Percentiles rank a stretch among this genome's conserved stretches.
Evolutionary conservation across 179 eudicot genomes (phyloP).

Genomic region (Vitellaria paradoxa): DNA sequence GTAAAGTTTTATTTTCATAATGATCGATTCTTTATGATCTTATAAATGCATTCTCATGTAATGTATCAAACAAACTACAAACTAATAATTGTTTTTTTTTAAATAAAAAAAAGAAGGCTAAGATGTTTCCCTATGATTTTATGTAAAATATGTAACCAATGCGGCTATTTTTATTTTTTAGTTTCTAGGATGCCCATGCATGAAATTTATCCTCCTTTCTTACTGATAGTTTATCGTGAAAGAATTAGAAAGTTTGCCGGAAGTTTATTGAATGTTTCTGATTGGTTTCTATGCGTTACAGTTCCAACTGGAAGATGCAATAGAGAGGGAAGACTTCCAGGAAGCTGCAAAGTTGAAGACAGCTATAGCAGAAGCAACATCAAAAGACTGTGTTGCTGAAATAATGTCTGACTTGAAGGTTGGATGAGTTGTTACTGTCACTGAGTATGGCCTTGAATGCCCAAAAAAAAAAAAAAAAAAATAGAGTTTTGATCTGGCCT

Average conservation of each 20-base stretch:
- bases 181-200: neutral
- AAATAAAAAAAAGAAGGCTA: neutral
- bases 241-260: neutral
- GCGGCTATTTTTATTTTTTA: neutral
- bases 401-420: slow-evolving; percentile 85
- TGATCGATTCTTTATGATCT: neutral
- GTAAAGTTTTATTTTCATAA: neutral
- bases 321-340: slow-evolving; percentile 85
- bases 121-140: neutral
- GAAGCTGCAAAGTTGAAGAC: slow-evolving; percentile 87
- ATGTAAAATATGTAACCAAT: neutral
- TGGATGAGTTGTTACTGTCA: slow-evolving; percentile 7
- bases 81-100: neutral
- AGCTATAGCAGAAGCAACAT: slow-evolving; percentile 72
- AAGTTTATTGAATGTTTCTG: neutral
- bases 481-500: slow-evolving; percentile 9
- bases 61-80: neutral
- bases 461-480: neutral
- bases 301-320: slow-evolving; percentile 94
- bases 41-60: neutral
- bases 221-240: neutral
- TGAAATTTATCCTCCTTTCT: neutral
- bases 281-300: slow-evolving; percentile 26
- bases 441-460: neutral
- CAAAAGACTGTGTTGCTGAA: slow-evolving; percentile 79